phyloP scores from a whole-genome alignment of 108 stramenopile species.

The Chaetoceros tenuissimus region DNA sequence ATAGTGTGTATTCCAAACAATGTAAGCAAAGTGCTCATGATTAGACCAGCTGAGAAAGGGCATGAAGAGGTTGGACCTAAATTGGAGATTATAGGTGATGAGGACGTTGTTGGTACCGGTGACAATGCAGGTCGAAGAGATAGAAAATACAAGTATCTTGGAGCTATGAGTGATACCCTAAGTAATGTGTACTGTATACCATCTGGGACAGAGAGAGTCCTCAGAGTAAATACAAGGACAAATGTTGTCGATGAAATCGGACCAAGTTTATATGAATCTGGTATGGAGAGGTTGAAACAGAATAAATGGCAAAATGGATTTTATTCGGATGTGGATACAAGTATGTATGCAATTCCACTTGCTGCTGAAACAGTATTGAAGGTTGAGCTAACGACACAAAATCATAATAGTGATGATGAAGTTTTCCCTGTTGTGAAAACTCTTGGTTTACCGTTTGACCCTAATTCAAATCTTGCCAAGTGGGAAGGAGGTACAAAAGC shows the following conservation, averaged over 20 bases:
- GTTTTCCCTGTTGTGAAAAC: conserved; percentile 43
- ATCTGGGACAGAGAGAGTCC: conserved; percentile 24
- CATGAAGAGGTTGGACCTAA: conserved; percentile 16
- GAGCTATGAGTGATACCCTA: conserved; percentile 31
- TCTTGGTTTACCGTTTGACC: conserved; percentile 42
- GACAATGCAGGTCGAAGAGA: conserved; percentile 54
- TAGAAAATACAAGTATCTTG: conserved; percentile 49
- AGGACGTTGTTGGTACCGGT: conserved; percentile 49
- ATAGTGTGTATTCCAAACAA: conserved; percentile 43
- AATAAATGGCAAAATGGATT: conserved; percentile 92
- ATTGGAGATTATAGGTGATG: conserved; percentile 28
- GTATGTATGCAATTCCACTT: conserved; percentile 78
- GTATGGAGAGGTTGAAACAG: conserved; percentile 51
- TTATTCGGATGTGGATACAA: conserved; percentile 37
- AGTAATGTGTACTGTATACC: conserved; percentile 45
- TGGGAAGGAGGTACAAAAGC: conserved; percentile 79
- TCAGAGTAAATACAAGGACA: conserved; percentile 33
- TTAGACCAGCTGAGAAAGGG: conserved; percentile 11
- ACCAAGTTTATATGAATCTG: conserved; percentile 49
- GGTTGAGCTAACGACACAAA: conserved; percentile 9
- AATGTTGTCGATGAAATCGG: conserved; percentile 37
- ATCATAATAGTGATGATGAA: conserved; percentile 5
- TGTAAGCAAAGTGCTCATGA: conserved; percentile 23
- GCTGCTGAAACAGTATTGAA: conserved; percentile 54
- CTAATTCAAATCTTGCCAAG: conserved; percentile 48